Base-by-base conservation (phyloP, 139 green algal genomes). In the Microglena sp. region DNA sequence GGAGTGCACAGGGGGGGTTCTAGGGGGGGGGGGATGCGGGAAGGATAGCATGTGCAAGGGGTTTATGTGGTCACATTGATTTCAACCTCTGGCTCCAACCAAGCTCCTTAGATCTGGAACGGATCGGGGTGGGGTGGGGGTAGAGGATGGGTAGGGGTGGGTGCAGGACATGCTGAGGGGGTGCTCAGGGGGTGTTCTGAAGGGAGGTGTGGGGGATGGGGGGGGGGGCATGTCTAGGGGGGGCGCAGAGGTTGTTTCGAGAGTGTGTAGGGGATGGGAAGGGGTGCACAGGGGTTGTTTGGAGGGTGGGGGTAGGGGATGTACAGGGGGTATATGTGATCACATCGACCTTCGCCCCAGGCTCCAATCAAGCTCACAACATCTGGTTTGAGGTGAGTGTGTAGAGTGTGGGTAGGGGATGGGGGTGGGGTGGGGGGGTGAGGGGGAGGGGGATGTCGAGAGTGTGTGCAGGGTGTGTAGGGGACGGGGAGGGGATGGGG, bases 1-100 rank as follows among this genome's bases (percentile, higher is more conserved):
- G n/a, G n/a, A n/a, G n/a, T n/a, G n/a, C n/a, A n/a, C 7, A 27
- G 59, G 2, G n/a, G n/a, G n/a, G n/a, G n/a, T n/a, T n/a, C 11
- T 18, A 15, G 1, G 1, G n/a, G 34, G 5, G 33, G 34, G n/a
- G n/a, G n/a, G n/a, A n/a, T n/a, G n/a, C n/a, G n/a, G n/a, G n/a
- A n/a, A n/a, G n/a, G n/a, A n/a, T n/a, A n/a, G n/a, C n/a, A n/a
- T n/a, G n/a, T n/a, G n/a, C n/a, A n/a, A n/a, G n/a, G n/a, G n/a
- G n/a, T n/a, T n/a, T n/a, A n/a, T n/a, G n/a, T n/a, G n/a, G 18
- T 62, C 40, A 74, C 67, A 18, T 11, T 68, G 18, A 86, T 64
- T 44, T 80, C 68, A 29, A 87, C 79, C 29, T 82, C 46, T 0
- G 82, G 79, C 75, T 88, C 75, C 55, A 90, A 58, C 69, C 75